These are phyloP conservation scores for Volvox carteri DNA, from an alignment of 163 green algal genomes.

Conservation along the genomic window DNA sequence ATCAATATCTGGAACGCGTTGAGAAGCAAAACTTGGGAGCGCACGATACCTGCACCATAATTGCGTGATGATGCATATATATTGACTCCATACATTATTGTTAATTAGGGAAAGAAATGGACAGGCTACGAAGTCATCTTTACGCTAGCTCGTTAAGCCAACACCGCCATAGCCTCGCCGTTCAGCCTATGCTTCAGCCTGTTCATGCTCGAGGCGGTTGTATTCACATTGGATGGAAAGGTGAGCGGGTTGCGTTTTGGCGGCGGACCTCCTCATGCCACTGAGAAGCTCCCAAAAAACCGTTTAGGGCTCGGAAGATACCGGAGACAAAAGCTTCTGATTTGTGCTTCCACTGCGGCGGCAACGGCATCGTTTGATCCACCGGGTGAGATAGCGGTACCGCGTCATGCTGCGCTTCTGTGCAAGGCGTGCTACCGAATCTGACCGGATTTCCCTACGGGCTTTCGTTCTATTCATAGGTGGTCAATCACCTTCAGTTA, in stretches of 20 bases:
- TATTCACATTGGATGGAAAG: background rate
- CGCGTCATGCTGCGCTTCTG: background rate
- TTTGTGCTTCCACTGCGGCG: slow-evolving; percentile 5
- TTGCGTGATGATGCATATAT: too few species aligned
- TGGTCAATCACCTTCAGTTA: background rate
- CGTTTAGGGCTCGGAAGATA: slow-evolving; percentile 30
- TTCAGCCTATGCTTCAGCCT: background rate
- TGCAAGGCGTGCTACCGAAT: too few species aligned
- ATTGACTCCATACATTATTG: too few species aligned
- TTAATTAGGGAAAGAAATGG: too few species aligned
- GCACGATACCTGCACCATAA: too few species aligned
- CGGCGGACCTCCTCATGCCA: background rate
- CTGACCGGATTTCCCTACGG: too few species aligned
- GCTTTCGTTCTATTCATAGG: background rate
- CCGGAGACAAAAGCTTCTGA: background rate
- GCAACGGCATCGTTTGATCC: slow-evolving; percentile 31
- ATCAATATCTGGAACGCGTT: too few species aligned
- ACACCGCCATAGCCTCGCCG: background rate
- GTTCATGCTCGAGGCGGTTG: background rate
- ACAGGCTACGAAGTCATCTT: background rate
- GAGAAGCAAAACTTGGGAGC: too few species aligned
- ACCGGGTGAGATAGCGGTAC: background rate
- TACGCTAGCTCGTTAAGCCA: background rate
- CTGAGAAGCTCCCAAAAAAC: background rate
- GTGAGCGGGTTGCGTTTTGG: background rate